These are phyloP conservation scores for Aureobasidium sp. DNA, from an alignment of 2,329 filamentous ascomycete species.

Conservation along the genomic window DNA sequence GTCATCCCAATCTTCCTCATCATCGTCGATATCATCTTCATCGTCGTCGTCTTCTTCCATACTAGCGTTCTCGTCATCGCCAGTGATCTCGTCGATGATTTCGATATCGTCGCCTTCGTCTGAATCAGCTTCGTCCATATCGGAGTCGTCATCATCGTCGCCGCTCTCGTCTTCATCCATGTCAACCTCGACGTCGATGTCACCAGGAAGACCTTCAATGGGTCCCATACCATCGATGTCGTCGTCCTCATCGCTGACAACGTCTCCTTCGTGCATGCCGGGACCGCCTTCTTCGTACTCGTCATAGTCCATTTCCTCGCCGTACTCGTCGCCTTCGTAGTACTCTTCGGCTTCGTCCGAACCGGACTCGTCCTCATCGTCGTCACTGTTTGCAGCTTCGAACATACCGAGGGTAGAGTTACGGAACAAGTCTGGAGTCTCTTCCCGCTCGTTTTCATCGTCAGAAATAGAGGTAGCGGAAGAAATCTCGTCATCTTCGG, in stretches of 20 bases:
- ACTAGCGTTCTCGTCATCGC: constrained; percentile 39
- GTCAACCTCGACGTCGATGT: constrained; percentile 64
- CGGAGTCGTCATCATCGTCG: constrained; percentile 49
- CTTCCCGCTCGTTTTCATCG: constrained; percentile 56
- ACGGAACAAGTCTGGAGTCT: constrained; percentile 93
- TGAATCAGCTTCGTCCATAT: constrained; percentile 53
- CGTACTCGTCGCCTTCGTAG: constrained; percentile 81
- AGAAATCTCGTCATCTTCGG: constrained; percentile 76
- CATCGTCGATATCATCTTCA: constrained; percentile 30
- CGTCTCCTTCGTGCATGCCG: constrained; percentile 71
- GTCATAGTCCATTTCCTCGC: constrained; percentile 86
- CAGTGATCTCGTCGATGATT: constrained; percentile 36
- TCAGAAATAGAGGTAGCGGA: constrained; percentile 86
- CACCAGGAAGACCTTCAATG: constrained; percentile 54
- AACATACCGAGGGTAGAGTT: constrained; percentile 95
- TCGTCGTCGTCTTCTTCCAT: constrained; percentile 40
- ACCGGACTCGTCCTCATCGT: constrained; percentile 67
- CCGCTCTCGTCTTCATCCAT: constrained; percentile 66
- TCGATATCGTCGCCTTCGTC: constrained; percentile 43
- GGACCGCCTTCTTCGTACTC: constrained; percentile 60
- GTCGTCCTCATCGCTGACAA: constrained; percentile 80
- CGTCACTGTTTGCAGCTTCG: constrained; percentile 71
- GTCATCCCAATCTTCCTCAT: constrained; percentile 32
- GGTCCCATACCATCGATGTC: constrained; percentile 73
- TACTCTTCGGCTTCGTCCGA: constrained; percentile 58